These are phyloP conservation scores for Henckelia pumila DNA, from an alignment of 257 asterid species.

Conservation along the genomic window DNA sequence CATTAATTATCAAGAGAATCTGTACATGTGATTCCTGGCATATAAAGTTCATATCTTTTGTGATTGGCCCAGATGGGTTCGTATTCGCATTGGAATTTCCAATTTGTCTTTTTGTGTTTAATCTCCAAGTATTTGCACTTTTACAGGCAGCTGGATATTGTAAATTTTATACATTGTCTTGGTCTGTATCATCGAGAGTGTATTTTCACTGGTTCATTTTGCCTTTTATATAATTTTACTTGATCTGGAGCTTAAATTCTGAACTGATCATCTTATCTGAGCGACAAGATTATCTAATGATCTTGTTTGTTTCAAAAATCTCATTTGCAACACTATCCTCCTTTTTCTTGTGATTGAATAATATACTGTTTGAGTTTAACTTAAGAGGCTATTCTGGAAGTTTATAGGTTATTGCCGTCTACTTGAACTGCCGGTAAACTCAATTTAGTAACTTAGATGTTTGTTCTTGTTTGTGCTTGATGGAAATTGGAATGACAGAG, in stretches of 20 bases:
- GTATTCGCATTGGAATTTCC: conserved; percentile 1
- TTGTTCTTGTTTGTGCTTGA: conserved; percentile 17
- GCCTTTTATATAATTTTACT: not conserved
- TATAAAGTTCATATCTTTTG: conserved; percentile 9
- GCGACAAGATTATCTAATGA: conserved; percentile 12
- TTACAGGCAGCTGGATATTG: conserved; percentile 13
- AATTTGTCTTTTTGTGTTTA: conserved; percentile 3
- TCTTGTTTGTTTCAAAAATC: conserved; percentile 1
- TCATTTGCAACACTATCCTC: not conserved
- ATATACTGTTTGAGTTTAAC: conserved; percentile 2
- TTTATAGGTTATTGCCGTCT: not conserved
- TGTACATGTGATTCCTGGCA: conserved; percentile 3
- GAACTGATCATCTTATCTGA: conserved; percentile 6
- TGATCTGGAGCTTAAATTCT: not conserved
- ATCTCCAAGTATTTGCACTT: conserved; percentile 21
- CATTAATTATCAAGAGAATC: conserved; percentile 20
- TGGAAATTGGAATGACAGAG: not conserved
- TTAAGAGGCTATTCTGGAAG: conserved; percentile 15
- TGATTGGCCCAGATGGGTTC: not conserved
- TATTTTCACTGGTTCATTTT: not conserved
- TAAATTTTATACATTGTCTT: conserved; percentile 12
- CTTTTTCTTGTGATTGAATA: conserved; percentile 7
- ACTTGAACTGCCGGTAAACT: conserved; percentile 10
- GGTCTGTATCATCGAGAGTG: not conserved
- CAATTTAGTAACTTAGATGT: conserved; percentile 3